Evolutionary conservation across 768 basidiomycete species (phyloP), one percentile per base, ranked within the genome.

Genomic region (Kwoniella mangroviensis): DNA sequence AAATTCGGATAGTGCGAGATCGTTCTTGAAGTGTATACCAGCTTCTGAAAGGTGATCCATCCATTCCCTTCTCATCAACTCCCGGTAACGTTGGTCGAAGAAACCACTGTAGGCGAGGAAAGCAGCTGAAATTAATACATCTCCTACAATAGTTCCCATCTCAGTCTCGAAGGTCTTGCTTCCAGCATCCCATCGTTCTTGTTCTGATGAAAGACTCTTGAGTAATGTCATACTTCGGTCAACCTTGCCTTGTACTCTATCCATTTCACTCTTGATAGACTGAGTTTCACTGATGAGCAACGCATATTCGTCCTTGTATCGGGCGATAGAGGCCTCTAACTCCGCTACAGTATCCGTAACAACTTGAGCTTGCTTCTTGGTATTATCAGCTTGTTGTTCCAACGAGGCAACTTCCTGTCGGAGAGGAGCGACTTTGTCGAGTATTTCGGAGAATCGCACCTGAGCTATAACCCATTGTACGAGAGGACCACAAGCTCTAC

Each of bases 381-480:
- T 97, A n/a, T 89, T 91, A 76, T 92, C 92, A 0, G 96, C 95
- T 83, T 97, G 94, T 43, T 86, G 87, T 84, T 98, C 94, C 55
- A 98, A 87, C 15, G 92, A 93, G 78, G 92, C 91, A 2, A 99
- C 95, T 80, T 99, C 96, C 77, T 96, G 91, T 12, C 95, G 92
- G 19, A 98, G 86, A 12, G 97, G 97, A 73, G 97, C 97, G 19
- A 98, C 94, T 83, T 90, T 92, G 86, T 99, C 95, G 52, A 99
- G 85, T 77, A 99, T 99, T 83, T 95, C 94, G 12, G 97, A 98
- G 86, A 93, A 99, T 40, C 89, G 89, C 59, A 98, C 94, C 85
- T 99, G 97, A 1, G 97, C 97, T 67, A 98, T 87, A 11, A 90
- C 96, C 97, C 97, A 98, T 84, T 98, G 97, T 73, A 96, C 95